Base-by-base conservation (phyloP, 129 eudicot species). In the Flaveria ramosissima region DNA sequence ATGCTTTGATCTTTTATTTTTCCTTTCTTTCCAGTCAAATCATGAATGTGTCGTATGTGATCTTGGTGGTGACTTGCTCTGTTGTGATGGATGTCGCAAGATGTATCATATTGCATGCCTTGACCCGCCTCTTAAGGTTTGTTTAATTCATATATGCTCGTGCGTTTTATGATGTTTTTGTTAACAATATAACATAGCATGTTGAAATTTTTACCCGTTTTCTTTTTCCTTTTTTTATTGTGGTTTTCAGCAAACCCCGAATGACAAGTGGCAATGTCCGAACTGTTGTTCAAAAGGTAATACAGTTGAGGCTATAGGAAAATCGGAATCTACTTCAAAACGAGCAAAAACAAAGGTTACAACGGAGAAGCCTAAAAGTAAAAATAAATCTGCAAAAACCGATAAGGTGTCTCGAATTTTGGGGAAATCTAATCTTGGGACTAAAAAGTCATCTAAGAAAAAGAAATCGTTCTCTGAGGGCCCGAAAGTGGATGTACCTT, bases 191-290 rank as follows among this genome's bases (percentile, higher is more conserved):
- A 73, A 45, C 45, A 23, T 19, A 63, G 6, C 53, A 32, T 51
- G 47, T 15, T 30, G 62, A 62, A 70, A 42, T 14, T 53, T 32
- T 53, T n/a, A 71, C 47, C 52, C 6, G 10, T 42, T 79, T 65
- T 53, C 20, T 32, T 53, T 9, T 64, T 52, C 59, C 12, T 24
- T 26, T 14, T 45, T 30, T 21, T 42, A 72, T 64, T 73, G 20
- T 74, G 26, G 10, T 78, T 78, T 69, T 75, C 57, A 93, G 97
- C 83, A 83, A 59, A 80, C 89, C 51, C 96, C 98, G 73, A 83
- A 56, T 69, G 98, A 94, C 47, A 86, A 87, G 85, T 93, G 98
- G 98, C 77, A 84, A 77, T 93, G 98, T 69, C 97, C 96, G 68
- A 76, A 57, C 71, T 93, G 97, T 70, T 53, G 56, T 72, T 79